These are phyloP conservation scores for Taphrina deformans DNA, from an alignment of 1,139 yeast species.

Conservation along the genomic window DNA sequence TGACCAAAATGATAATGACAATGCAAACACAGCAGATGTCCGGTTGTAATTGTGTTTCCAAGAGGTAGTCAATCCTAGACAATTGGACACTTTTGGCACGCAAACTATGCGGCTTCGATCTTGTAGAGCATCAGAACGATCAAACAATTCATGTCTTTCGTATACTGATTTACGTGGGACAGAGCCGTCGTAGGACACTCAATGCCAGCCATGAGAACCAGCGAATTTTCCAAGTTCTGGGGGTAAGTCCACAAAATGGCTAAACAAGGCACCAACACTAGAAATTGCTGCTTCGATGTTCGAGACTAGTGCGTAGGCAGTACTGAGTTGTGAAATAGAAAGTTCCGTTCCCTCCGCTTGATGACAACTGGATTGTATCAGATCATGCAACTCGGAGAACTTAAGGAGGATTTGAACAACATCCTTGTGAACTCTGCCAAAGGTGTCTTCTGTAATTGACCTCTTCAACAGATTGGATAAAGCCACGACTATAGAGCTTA, in stretches of 20 bases:
- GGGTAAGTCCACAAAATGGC: slow-evolving; percentile 1
- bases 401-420: slow-evolving; percentile 6
- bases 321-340: not conserved
- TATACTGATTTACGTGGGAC: too few species aligned
- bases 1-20: too few species aligned
- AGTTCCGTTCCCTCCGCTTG: not conserved
- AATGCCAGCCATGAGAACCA: too few species aligned
- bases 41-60: too few species aligned
- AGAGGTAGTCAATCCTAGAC: too few species aligned
- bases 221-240: not conserved
- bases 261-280: not conserved
- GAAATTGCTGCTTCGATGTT: not conserved
- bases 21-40: too few species aligned
- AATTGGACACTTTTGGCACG: too few species aligned
- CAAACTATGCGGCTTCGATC: too few species aligned
- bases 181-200: too few species aligned
- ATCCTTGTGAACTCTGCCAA: slow-evolving; percentile 24
- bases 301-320: not conserved
- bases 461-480: slow-evolving; percentile 2
- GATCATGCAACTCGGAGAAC: not conserved
- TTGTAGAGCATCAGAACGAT: too few species aligned
- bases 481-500: not conserved
- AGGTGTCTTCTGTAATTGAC: slow-evolving; percentile 22
- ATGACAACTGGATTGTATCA: not conserved
- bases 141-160: too few species aligned